Evolutionary conservation across 805 yeast species (phyloP).

Genomic region (Sugiyamaella chiloensis): DNA sequence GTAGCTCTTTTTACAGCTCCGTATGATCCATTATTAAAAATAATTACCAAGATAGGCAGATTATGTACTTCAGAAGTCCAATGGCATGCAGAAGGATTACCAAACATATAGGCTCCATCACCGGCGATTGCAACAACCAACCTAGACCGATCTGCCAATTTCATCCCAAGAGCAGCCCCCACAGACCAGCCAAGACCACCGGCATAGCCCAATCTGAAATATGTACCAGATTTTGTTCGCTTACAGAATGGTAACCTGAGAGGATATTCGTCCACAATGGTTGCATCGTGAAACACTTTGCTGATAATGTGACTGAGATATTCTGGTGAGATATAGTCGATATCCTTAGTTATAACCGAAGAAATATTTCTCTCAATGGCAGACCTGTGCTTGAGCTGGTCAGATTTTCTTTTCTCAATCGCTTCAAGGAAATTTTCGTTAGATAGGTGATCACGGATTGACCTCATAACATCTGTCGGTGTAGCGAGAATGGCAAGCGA

Average conservation of each 20-base stretch:
- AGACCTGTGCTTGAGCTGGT: not conserved
- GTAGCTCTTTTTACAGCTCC: not conserved
- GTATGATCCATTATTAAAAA: not conserved
- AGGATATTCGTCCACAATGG: not conserved
- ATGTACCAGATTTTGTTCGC: not conserved
- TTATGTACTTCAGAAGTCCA: not conserved
- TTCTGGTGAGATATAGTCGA: not conserved
- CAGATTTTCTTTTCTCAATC: not conserved
- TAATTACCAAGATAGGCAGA: not conserved
- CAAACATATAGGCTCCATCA: not conserved
- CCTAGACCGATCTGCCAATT: not conserved
- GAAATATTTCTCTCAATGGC: not conserved
- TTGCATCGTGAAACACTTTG: not conserved
- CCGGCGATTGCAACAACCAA: not conserved
- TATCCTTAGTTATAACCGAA: not conserved
- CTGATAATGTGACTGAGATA: not conserved
- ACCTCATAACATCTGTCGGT: not conserved
- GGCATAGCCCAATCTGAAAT: not conserved
- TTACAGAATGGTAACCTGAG: not conserved
- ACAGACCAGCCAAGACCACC: not conserved
- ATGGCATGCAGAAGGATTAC: not conserved
- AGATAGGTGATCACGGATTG: not conserved
- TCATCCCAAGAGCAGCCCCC: not conserved
- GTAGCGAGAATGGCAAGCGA: not conserved
- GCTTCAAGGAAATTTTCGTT: not conserved